phyloP scores from a whole-genome alignment of 768 basidiomycete species.

The Leccinum variicolor region DNA sequence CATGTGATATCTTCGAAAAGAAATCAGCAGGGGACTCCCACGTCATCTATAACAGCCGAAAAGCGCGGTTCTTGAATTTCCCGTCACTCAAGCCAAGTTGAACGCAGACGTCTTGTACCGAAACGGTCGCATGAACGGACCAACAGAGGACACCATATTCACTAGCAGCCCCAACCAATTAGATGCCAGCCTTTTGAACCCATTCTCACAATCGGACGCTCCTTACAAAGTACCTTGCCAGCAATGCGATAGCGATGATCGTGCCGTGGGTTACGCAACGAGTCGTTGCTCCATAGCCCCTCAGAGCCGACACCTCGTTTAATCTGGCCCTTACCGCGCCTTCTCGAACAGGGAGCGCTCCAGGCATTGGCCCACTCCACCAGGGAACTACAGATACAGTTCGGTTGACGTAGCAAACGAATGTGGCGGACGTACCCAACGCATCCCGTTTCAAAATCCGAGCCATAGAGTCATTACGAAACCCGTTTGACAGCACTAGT shows the following conservation, averaged over 20 bases:
- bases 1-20: conserved; percentile 77
- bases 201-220: conserved; percentile 26
- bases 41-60: conserved; percentile 68
- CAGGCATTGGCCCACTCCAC: conserved; percentile 6
- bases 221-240: conserved; percentile 30
- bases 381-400: conserved; percentile 31
- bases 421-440: conserved; percentile 25
- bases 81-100: conserved; percentile 52
- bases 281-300: conserved; percentile 52
- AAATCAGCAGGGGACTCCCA: conserved; percentile 71
- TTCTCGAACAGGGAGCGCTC: conserved; percentile 12
- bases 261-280: conserved; percentile 44
- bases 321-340: conserved; percentile 9
- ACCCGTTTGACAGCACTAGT: conserved; percentile 24
- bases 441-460: conserved; percentile 16
- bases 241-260: conserved; percentile 50
- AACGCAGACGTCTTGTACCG: conserved; percentile 30
- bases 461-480: conserved; percentile 14
- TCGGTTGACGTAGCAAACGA: conserved; percentile 29
- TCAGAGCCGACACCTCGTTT: conserved; percentile 19
- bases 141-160: conserved; percentile 33
- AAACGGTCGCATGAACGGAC: conserved; percentile 25
- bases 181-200: conserved; percentile 38
- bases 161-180: conserved; percentile 32
- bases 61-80: conserved; percentile 46